phyloP scores from a whole-genome alignment of 305 asterid species.

The Solanum aculeatissimum region DNA sequence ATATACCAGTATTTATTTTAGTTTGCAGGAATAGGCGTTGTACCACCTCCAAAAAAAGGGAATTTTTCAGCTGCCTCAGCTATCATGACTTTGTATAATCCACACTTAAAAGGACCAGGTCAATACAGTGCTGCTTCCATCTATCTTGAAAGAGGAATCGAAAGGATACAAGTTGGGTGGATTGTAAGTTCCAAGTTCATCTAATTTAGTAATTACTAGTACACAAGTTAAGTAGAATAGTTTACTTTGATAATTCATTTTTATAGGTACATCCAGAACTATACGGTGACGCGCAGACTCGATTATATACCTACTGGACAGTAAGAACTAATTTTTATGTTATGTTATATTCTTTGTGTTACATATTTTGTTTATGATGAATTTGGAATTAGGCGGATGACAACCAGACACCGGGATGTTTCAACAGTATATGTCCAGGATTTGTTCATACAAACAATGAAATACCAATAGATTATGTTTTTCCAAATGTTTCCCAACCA shows the following conservation, averaged over 20 bases:
- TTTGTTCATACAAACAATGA: not conserved
- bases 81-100: not conserved
- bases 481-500: not conserved
- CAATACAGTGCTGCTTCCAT: not conserved
- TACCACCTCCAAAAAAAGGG: not conserved
- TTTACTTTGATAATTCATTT: not conserved
- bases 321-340: not conserved
- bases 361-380: no score
- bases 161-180: not conserved
- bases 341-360: not conserved
- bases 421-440: not conserved
- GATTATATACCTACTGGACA: not conserved
- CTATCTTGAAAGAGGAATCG: not conserved
- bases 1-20: not conserved
- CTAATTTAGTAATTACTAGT: no score
- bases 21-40: not conserved
- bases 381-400: not conserved
- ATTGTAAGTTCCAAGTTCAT: not conserved
- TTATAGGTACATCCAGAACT: not conserved
- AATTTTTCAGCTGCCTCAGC: not conserved
- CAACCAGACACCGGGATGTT: not conserved
- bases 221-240: no score
- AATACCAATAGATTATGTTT: not conserved
- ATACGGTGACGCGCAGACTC: not conserved
- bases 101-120: not conserved